Base-by-base conservation (phyloP, 208 protist genomes). In the Plasmodiophora brassicae region DNA sequence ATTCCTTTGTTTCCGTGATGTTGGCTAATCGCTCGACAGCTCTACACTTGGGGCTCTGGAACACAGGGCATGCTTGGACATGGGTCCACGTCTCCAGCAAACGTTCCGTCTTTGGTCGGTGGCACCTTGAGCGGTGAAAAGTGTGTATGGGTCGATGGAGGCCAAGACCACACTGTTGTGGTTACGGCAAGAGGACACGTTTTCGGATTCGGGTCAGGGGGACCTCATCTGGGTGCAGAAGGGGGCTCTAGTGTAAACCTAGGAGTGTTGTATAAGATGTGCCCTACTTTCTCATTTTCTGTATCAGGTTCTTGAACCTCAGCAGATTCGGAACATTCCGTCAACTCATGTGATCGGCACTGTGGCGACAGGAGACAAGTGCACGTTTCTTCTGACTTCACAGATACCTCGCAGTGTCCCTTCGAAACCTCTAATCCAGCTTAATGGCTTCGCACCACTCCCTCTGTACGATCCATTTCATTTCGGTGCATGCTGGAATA, bases 81-180 rank as follows among this genome's bases (percentile, higher is more conserved):
- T 78, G 65, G 65, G 65, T 44, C 5, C 14, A 38, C 41, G 14
- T 78, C 65, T 14, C 65, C 65, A 14, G 65, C n/a, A 14, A 78
- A 38, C 65, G 65, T 78, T 5, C 65, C 65, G n/a, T 44, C 65
- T 32, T 38, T 38, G 65, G 65, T 78, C n/a, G 65, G n/a, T n/a
- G 65, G 65, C 65, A 8, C 65, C 5, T 32, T 78, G 65, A 5
- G n/a, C 32, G 20, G 32, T 36, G 65, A 78, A 32, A 78, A 78
- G n/a, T 78, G 65, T 32, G n/a, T 78, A 14, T 78, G 65, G 65
- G 65, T 32, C n/a, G 65, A 78, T 32, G 65, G 65, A n/a, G 65
- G 65, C n/a, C 65, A 78, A 78, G 65, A 78, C n/a, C 65, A 78
- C n/a, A 78, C 65, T 5, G n/a, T 78, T 32, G 65, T 32, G 32